Evolutionary conservation across 768 basidiomycete species (phyloP), one percentile per base, ranked within the genome.

Genomic region (Phylloporus sp.): DNA sequence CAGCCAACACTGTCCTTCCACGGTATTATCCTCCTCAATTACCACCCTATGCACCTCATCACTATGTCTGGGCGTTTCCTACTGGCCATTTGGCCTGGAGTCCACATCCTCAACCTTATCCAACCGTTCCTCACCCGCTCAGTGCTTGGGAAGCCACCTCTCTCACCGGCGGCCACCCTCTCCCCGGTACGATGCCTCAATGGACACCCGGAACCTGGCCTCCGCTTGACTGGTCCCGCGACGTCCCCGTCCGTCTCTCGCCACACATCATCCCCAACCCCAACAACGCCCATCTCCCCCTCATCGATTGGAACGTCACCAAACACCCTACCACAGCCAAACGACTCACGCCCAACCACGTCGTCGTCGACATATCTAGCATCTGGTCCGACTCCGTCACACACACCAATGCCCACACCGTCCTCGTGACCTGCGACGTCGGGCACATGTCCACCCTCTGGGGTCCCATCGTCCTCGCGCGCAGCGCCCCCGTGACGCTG

Each of bases 381-480:
- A 49, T 60, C 29, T 48, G 54, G 53, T 42, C 24, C 1, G 35
- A 64, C 10, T 7, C 53, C 1, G 51, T 59, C 36, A 67, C 65
- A 7, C 33, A 53, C 14, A 64, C 63, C 17, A 35, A 53, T 0
- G 50, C 56, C 2, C 35, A 48, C 4, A 57, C 23, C 10, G 21
- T 71, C 40, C 33, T 57, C 14, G 58, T 71, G 13, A 46, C 49
- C 5, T 61, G 62, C 36, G 57, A 59, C 27, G 29, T 51, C 11
- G 59, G 53, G 9, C 21, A 53, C 48, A 53, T 63, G 58, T 54
- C 56, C 5, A 52, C 52, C 5, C 57, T 64, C 33, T 74, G 83
- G 82, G 77, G 78, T 3, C 74, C 75, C 1, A 71, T 82, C 46
- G 48, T 70, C 31, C 55, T 81, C 39, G 56, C 71, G 9, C 66